Percentiles rank a stretch among this genome's conserved stretches.
phyloP scores from a whole-genome alignment of 768 basidiomycete genomes.

The Mycena amicta region DNA sequence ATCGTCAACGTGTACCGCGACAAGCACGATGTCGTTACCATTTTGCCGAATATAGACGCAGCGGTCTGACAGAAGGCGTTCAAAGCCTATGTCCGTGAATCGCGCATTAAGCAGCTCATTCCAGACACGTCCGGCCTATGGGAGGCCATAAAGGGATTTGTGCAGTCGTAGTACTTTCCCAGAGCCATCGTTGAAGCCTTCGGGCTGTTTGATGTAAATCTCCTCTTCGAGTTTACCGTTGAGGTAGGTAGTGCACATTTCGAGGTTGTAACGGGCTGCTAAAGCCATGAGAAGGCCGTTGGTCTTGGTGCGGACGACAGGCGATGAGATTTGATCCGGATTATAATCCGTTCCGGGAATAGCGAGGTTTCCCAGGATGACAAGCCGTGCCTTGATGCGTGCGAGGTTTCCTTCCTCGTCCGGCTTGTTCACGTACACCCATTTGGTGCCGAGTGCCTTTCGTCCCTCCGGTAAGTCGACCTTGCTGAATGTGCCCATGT shows the following conservation, averaged over 20 bases:
- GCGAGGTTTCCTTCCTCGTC: constrained; percentile 26
- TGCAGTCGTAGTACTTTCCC: too few species aligned
- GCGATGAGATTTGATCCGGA: background rate
- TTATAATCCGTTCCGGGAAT: constrained; percentile 2
- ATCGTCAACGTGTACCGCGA: too few species aligned
- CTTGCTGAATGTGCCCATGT: constrained; percentile 33
- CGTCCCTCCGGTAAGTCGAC: constrained; percentile 25
- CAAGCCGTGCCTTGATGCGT: constrained; percentile 24
- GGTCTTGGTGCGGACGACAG: background rate
- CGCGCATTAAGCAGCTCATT: too few species aligned
- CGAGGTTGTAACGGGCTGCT: background rate
- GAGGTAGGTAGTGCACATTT: constrained; percentile 21
- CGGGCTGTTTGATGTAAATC: constrained; percentile 27
- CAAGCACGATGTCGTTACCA: too few species aligned
- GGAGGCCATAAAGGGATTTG: too few species aligned
- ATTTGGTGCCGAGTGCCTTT: constrained; percentile 17
- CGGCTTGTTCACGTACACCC: constrained; percentile 30
- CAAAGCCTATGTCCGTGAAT: too few species aligned
- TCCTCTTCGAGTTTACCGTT: constrained; percentile 21
- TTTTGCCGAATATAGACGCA: too few species aligned
- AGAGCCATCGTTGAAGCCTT: too few species aligned
- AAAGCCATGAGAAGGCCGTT: background rate
- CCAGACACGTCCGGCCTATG: too few species aligned
- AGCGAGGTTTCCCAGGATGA: background rate
- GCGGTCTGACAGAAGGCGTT: too few species aligned